A percentile compares a stretch with the other conserved stretches of the same genome.
phyloP scores from a whole-genome alignment of 108 stramenopile species.

The Fragilaria radians region DNA sequence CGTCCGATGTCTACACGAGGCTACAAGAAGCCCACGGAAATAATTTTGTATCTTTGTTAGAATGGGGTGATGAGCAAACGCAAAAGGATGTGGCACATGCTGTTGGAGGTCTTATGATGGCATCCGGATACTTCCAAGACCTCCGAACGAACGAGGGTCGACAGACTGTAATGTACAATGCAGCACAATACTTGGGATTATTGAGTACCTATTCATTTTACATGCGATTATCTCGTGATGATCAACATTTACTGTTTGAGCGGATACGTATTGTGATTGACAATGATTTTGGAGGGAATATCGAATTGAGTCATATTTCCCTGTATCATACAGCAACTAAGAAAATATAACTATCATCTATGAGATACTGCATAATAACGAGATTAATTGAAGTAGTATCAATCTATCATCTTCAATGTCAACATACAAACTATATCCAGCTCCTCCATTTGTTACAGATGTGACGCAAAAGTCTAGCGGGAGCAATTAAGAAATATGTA shows the following conservation, averaged over 20 bases:
- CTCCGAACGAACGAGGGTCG: not conserved
- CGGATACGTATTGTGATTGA: not conserved
- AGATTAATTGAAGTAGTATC: too few species aligned
- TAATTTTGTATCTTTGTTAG: not conserved
- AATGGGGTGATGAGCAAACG: not conserved
- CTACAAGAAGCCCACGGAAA: not conserved
- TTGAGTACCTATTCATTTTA: not conserved
- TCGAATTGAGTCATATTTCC: not conserved
- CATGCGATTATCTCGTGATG: not conserved
- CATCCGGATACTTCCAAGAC: not conserved
- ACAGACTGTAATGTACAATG: not conserved
- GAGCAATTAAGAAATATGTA: too few species aligned
- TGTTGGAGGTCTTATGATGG: not conserved
- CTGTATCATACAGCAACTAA: not conserved
- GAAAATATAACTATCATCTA: not conserved
- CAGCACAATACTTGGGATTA: not conserved
- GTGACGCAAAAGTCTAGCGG: too few species aligned
- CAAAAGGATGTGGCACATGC: constrained; percentile 7
- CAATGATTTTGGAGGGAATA: not conserved
- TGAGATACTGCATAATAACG: too few species aligned
- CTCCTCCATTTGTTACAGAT: too few species aligned
- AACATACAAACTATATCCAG: too few species aligned
- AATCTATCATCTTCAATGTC: too few species aligned
- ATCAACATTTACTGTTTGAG: not conserved
- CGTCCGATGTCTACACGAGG: not conserved